Evolutionary conservation across 1,284 basidiomycete species (phyloP).

Genomic region (Lentinula novae-zelandiae): DNA sequence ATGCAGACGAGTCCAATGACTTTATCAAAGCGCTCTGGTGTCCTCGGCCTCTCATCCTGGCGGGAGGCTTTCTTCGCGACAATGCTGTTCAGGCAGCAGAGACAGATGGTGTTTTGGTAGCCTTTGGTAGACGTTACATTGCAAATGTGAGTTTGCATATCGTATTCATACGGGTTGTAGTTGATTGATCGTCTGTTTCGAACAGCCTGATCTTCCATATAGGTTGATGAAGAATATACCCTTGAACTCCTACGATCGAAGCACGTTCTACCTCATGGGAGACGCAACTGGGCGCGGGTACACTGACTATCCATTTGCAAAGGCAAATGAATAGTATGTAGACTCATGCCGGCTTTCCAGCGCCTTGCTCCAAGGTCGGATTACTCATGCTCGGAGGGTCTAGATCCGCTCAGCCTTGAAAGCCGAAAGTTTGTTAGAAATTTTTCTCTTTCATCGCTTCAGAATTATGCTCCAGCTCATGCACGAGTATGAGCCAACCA

Average conservation of each 20-base stretch:
- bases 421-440: no score
- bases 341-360: no score
- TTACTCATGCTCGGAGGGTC: no score
- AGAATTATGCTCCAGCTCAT: no score
- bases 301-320: constrained; percentile 6
- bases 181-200: neutral
- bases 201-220: neutral
- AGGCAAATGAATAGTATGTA: neutral
- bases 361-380: no score
- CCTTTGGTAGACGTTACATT: constrained; percentile 10
- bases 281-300: neutral
- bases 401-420: no score
- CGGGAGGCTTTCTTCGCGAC: constrained; percentile 9
- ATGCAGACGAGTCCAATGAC: constrained; percentile 1
- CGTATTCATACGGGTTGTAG: neutral
- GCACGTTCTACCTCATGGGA: constrained; percentile 1
- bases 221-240: neutral
- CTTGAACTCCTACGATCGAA: neutral
- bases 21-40: constrained; percentile 12
- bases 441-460: no score
- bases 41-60: constrained; percentile 1
- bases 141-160: constrained; percentile 5
- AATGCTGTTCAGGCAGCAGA: constrained; percentile 5
- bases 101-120: neutral
- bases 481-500: no score